Base-by-base conservation (phyloP, 2,329 filamentous ascomycete genomes). In the Thielaviopsis punctulata region DNA sequence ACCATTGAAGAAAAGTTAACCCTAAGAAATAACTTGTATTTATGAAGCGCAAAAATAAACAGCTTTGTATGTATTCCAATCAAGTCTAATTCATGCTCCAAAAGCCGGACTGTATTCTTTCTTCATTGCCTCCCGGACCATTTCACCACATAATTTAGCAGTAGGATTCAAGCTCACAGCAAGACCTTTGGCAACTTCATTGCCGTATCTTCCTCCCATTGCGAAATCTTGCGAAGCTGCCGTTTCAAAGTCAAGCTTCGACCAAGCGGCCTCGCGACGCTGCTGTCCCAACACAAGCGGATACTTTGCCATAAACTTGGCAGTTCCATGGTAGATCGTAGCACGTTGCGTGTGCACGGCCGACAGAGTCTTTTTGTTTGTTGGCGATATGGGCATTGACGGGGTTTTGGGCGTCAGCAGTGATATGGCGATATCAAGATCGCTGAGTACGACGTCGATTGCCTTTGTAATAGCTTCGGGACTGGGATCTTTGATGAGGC, bases 261-360 rank as follows among this genome's bases (percentile, higher is more conserved):
- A 65, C 78, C 75, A 82, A 0, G 53, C 58, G 1, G 63, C 62
- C 60, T 80, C 75, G 39, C 61, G 63, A 41, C 73, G 66, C 5
- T 50, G 54, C 10, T 58, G 62, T 8, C 65, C 65, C 3, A 75
- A 59, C 24, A 68, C 64, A 23, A 73, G 53, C 23, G 60, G 60
- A n/a, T 64, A 64, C 45, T 60, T 55, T 6, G 59, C 51, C 39
- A 70, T 57, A 49, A 75, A 60, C 59, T 77, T 82, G 53, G 75
- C 70, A 1, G 77, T 79, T 57, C 70, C 69, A 56, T 79, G 73
- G 58, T 80, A 81, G 33, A 84, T 66, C 30, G 78, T 77, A 2
- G 76, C 84, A 48, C 82, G 73, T 62, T 89, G 84, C 0, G 83
- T 87, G 59, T 85, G 77, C 4, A 82, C 79, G 58, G 80, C 77